Evolutionary conservation across 164 flowering plant species (phyloP).

Genomic region (Cinnamomum chago): DNA sequence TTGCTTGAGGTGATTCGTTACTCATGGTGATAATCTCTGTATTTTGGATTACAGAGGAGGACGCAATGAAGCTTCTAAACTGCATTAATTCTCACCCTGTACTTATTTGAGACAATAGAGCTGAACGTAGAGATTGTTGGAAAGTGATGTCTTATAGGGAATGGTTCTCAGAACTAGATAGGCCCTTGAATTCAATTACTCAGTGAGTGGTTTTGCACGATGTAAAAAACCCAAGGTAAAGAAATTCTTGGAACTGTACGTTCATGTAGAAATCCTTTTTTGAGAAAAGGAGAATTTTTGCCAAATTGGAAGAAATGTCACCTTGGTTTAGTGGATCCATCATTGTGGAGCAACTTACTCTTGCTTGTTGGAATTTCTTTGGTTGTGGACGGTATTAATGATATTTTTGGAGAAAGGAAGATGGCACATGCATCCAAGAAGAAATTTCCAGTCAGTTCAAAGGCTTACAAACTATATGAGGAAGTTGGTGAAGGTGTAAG

Average conservation of each 20-base stretch:
- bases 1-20: neutral
- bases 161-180: neutral
- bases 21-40: neutral
- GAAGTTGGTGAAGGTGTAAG: constrained; percentile 95
- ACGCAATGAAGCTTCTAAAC: neutral
- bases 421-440: constrained; percentile 49
- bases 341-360: constrained; percentile 7
- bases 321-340: constrained; percentile 18
- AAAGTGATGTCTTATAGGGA: neutral
- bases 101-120: neutral
- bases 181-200: constrained; percentile 1
- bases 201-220: constrained; percentile 4
- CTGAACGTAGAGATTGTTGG: neutral
- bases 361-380: constrained; percentile 9
- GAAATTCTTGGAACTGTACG: constrained; percentile 1
- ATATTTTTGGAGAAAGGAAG: constrained; percentile 32
- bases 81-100: neutral
- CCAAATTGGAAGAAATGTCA: constrained; percentile 37
- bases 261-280: constrained; percentile 6
- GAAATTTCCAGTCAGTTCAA: constrained; percentile 59
- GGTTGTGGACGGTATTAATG: constrained; percentile 21
- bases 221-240: neutral
- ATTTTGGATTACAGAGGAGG: neutral
- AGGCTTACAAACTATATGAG: constrained; percentile 75
- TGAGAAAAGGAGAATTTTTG: constrained; percentile 30